Percentiles rank a stretch among this genome's conserved stretches.
These are phyloP conservation scores for Penicillium antarcticum DNA, from an alignment of 495 filamentous ascomycete species.

Conservation along the genomic window DNA sequence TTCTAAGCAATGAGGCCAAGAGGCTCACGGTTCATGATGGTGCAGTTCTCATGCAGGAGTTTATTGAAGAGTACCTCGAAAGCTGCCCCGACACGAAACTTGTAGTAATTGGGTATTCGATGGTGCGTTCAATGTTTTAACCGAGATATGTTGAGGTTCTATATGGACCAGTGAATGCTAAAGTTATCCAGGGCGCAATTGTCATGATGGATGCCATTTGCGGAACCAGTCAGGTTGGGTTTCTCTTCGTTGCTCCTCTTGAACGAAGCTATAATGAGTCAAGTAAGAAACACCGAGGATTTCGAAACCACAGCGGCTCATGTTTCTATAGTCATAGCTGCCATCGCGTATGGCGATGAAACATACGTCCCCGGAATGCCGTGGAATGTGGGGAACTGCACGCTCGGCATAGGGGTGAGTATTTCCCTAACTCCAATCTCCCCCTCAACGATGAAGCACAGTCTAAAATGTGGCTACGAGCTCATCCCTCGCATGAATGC, in stretches of 20 bases:
- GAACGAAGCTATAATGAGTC: conserved; percentile 15
- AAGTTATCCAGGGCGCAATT: conserved; percentile 19
- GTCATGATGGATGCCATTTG: conserved; percentile 28
- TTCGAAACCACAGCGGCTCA: background rate
- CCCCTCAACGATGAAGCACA: background rate
- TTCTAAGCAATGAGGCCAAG: conserved; percentile 6
- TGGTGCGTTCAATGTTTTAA: conserved; percentile 6
- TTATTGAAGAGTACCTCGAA: conserved; percentile 17
- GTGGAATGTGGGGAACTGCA: conserved; percentile 25
- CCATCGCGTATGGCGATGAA: conserved; percentile 25
- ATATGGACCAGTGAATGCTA: background rate
- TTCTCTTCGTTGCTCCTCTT: conserved; percentile 13
- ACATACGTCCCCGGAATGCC: conserved; percentile 19
- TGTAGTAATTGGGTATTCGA: conserved; percentile 23
- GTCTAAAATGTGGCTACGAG: conserved; percentile 7
- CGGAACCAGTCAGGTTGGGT: conserved; percentile 23
- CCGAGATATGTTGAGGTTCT: background rate
- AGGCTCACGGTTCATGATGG: conserved; percentile 15
- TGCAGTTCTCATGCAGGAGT: conserved; percentile 23
- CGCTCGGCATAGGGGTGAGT: conserved; percentile 23
- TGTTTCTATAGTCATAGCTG: conserved; percentile 15
- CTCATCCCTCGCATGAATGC: conserved; percentile 24
- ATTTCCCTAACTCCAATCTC: background rate
- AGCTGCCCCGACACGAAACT: conserved; percentile 23
- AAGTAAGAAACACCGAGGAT: conserved; percentile 9